Base-by-base conservation (phyloP, 169 alveolate species). In the Plasmodium gonderi region DNA sequence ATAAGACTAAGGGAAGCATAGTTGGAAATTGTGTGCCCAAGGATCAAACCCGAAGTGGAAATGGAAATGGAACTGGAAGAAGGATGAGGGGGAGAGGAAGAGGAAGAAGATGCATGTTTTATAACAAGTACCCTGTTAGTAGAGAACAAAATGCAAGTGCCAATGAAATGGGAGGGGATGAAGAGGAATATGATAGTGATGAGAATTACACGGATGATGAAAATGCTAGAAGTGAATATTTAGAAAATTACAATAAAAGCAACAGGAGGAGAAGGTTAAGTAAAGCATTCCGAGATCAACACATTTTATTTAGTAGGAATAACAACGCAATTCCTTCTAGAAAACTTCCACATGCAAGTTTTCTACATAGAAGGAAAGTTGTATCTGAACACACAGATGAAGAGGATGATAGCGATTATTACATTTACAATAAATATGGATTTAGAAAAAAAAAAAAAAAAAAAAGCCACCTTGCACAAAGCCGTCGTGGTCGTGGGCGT, bases 341-440 rank as follows among this genome's bases (percentile, higher is more conserved):
- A 60, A 60, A 17, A 1, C 14, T n/a, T 60, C 72, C 77, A 31
- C 49, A 9, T 9, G 44, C 65, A 29, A 38, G 11, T 47, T 11
- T 68, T 11, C n/a, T 36, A 6, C 77, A 68, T 40, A 47, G 42
- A 26, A 75, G 44, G 23, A 45, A 49, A 47, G 64, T 26, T 23
- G 20, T 40, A 45, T 2, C 29, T 23, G 45, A 68, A 4, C 44
- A 69, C 9, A 69, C 23, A n/a, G 26, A 33, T 31, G 82, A 83
- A 29, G 51, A 49, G 7, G 44, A 42, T 14, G 54, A 29, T 20
- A 54, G 72, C 60, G 60, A 81, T n/a, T 31, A 81, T 68, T 42
- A 67, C 38, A 81, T 67, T 17, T 29, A 65, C 38, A 69, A 69
- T 54, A 82, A 68, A 47, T 44, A 68, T 14, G 40, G 60, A n/a